Percentiles rank a stretch among this genome's conserved stretches.
Conservation (phyloP, 495 filamentous ascomycete species). For the Xylaria venustula region DNA sequence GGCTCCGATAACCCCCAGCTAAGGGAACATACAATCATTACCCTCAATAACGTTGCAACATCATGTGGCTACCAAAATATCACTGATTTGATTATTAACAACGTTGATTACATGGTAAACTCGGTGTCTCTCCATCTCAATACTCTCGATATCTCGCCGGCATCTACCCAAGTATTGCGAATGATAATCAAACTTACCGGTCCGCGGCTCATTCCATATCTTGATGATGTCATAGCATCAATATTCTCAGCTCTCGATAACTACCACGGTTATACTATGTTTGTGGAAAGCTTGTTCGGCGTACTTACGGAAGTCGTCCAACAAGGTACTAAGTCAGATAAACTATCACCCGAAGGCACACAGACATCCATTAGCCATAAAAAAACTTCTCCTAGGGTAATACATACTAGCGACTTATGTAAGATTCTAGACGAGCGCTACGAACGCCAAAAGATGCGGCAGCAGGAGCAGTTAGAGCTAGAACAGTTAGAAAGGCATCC, state of each 20-base stretch:
- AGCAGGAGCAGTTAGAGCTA: slow-evolving; percentile 31
- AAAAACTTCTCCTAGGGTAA: slow-evolving; percentile 26
- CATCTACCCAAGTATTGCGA: slow-evolving; percentile 82
- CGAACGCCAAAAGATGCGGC: slow-evolving; percentile 33
- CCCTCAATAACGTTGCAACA: slow-evolving; percentile 72
- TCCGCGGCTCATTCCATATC: slow-evolving; percentile 74
- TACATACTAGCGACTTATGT: slow-evolving; percentile 30
- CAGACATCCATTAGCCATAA: slow-evolving; percentile 33
- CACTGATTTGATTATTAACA: slow-evolving; percentile 79
- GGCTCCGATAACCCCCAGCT: slow-evolving; percentile 67
- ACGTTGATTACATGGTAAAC: slow-evolving; percentile 96
- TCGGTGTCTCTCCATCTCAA: slow-evolving; percentile 86
- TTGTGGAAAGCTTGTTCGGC: slow-evolving; percentile 82
- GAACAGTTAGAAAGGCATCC: slow-evolving; percentile 31
- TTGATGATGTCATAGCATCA: slow-evolving; percentile 86
- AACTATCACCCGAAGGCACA: slow-evolving; percentile 45
- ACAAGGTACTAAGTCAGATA: slow-evolving; percentile 67
- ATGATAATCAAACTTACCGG: slow-evolving; percentile 95
- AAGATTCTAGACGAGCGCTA: slow-evolving; percentile 32
- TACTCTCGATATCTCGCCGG: slow-evolving; percentile 84
- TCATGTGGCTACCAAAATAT: slow-evolving; percentile 74
- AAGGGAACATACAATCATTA: slow-evolving; percentile 78
- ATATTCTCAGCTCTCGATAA: slow-evolving; percentile 89
- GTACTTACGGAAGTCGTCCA: slow-evolving; percentile 79
- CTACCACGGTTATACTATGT: slow-evolving; percentile 87